Base-by-base conservation (phyloP, 1,284 basidiomycete species). In the Papiliotrema flavescens region DNA sequence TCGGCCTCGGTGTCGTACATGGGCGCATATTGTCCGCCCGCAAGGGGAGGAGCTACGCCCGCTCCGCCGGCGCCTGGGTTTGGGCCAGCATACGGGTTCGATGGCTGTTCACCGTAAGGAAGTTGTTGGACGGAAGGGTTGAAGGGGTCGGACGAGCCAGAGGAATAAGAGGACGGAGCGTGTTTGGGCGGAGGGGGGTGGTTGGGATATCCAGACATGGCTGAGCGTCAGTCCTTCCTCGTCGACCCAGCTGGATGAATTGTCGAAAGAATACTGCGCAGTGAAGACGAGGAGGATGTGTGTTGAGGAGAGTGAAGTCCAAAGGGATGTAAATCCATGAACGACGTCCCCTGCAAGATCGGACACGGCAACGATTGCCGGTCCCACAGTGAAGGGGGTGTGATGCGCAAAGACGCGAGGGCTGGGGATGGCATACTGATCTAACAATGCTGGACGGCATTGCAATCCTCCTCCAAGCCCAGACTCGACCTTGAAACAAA, bases 1-100 rank as follows among this genome's bases (percentile, higher is more conserved):
- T 88, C 88, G 36, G 85, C 85, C 61, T 89, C 87, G 67, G 83
- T 84, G 79, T 90, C 88, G 66, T 87, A 84, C 71, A 86, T 87
- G 68, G 74, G 54, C 79, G 65, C 64, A 51, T 71, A 71, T 55
- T 67, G 72, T 5, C 66, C 66, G 45, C 52, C 61, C 49, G 62
- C 56, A 17, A 57, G 54, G 36, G 70, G 56, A 48, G 64, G 59
- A 1, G 65, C 64, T 55, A 66, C 65, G 48, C 67, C 68, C 9
- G 63, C 66, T 46, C 62, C 62, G 26, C 65, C 65, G 13, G 63
- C 63, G 28, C 65, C 65, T 13, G 65, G 64, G 34, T 67, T 65
- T 32, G 62, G 61, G 3, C 59, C 63, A 36, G 53, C 52, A 42
- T 61, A 64, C 6, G 61, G 55, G 54, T 54, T 58, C 19, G 54